Conservation (phyloP, 2,329 filamentous ascomycete genomes). For the Nemania sp. region DNA sequence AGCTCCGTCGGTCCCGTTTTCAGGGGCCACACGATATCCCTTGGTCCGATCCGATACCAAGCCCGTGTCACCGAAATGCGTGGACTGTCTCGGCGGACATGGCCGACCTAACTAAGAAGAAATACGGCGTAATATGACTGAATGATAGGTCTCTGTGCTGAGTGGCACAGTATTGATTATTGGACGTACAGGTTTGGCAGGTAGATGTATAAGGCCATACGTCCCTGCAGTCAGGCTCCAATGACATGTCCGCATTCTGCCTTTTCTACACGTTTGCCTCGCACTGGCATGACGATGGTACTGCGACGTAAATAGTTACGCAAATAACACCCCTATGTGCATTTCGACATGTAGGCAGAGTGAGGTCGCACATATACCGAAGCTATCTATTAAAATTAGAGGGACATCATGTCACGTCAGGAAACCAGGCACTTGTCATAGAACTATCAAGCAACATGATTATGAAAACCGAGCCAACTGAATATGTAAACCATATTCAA, state of each 20-base stretch:
- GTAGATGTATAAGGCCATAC: background rate
- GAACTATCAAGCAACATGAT: no score
- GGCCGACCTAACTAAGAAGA: background rate
- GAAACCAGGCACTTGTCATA: no score
- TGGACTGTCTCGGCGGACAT: background rate
- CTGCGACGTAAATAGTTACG: no score
- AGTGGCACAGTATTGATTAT: background rate
- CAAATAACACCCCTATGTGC: background rate
- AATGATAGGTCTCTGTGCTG: background rate
- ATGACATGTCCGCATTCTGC: no score
- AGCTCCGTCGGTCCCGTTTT: background rate
- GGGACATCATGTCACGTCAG: background rate
- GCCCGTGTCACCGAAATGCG: conserved; percentile 5
- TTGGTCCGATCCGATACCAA: background rate
- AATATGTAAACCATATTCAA: no score
- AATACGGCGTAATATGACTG: background rate
- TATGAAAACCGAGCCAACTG: no score
- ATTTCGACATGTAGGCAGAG: background rate
- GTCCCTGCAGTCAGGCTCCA: background rate
- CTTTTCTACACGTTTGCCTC: no score
- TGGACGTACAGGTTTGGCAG: background rate
- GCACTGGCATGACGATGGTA: no score
- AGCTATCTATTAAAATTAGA: background rate
- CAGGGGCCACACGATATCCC: conserved; percentile 3
- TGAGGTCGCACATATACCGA: background rate